Conservation (phyloP, 208 protist species). For the Trypanosoma lewisi region DNA sequence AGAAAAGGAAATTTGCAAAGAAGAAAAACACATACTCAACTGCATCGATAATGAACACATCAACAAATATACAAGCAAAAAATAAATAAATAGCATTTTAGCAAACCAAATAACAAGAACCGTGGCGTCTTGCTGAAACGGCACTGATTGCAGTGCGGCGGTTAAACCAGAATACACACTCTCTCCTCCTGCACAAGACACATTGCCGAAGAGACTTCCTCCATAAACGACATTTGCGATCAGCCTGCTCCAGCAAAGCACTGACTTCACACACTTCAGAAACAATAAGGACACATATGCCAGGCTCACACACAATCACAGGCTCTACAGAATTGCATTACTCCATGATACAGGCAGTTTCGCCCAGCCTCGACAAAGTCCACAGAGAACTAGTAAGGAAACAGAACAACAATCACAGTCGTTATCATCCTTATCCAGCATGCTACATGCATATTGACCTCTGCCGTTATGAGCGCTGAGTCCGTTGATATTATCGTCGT, state of each 20-base stretch:
- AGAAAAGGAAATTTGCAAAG: neutral
- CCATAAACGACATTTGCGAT: slow-evolving; percentile 3
- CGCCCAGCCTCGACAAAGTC: neutral
- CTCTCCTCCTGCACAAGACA: slow-evolving; percentile 4
- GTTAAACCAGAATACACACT: neutral
- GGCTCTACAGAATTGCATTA: neutral
- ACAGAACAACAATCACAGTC: neutral
- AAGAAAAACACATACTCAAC: no score
- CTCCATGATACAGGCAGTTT: slow-evolving; percentile 10
- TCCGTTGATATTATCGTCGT: neutral
- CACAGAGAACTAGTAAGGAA: neutral
- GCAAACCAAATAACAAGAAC: no score
- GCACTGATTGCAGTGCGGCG: slow-evolving; percentile 4
- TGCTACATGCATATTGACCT: neutral
- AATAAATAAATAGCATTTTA: neutral
- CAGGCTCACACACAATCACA: neutral
- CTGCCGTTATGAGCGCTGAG: neutral
- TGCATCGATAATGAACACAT: neutral
- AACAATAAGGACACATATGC: neutral
- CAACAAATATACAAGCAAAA: neutral
- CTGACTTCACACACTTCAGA: neutral
- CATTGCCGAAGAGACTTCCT: slow-evolving; percentile 3
- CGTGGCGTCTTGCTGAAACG: neutral
- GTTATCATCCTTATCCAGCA: neutral
- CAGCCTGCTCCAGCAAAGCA: neutral